Conservation (phyloP, 192 early-diverging fungal genomes). For the Funneliformis geosporum region DNA sequence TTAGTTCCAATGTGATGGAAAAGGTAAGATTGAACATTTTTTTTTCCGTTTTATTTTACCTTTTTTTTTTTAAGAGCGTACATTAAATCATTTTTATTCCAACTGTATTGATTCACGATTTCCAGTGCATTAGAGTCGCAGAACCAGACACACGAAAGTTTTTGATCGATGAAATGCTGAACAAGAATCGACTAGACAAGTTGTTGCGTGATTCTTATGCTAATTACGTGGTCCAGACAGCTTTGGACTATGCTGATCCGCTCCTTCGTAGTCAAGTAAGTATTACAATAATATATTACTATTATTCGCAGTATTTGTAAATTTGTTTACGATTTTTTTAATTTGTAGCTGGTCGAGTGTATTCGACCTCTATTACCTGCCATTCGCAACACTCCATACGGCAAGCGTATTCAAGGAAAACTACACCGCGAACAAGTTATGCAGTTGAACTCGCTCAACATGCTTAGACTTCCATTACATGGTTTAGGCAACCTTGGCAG, state of each 20-base stretch:
- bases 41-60: not conserved
- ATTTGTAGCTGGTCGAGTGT: conserved; percentile 69
- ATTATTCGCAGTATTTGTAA: not conserved
- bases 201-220: conserved; percentile 84
- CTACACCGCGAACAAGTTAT: conserved; percentile 62
- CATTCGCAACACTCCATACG: conserved; percentile 86
- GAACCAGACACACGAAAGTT: conserved; percentile 65
- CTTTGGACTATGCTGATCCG: conserved; percentile 77
- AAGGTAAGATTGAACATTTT: conserved; percentile 55
- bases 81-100: not conserved
- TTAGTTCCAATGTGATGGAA: conserved; percentile 91
- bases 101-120: not conserved
- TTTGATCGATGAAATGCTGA: conserved; percentile 76
- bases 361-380: conserved; percentile 77
- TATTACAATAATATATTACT: not conserved
- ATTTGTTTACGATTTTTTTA: not conserved
- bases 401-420: conserved; percentile 85
- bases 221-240: conserved; percentile 91
- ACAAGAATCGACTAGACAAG: conserved; percentile 73
- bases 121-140: conserved; percentile 78
- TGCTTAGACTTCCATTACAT: conserved; percentile 25
- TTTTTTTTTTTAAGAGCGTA: not conserved
- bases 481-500: conserved; percentile 25
- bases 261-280: conserved; percentile 63
- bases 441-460: conserved; percentile 38